Conservation (phyloP, 352 stramenopile species). For the Pythium scleroteichum region DNA sequence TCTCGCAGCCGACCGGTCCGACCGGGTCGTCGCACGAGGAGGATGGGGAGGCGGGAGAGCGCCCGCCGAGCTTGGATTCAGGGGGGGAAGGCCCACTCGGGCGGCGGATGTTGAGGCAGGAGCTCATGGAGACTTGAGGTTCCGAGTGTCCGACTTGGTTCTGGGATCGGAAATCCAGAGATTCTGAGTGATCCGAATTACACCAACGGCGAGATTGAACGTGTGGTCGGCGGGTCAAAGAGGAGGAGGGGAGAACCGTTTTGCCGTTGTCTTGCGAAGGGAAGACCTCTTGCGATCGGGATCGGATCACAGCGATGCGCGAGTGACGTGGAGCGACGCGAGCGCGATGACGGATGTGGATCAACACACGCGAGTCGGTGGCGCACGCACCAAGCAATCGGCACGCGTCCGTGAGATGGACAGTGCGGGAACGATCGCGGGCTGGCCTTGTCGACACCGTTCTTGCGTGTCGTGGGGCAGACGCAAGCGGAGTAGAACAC, state of each 20-base stretch:
- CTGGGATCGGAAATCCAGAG: slow-evolving; percentile 14
- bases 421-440: slow-evolving; percentile 6
- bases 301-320: background rate
- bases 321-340: background rate
- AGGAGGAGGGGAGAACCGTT: background rate
- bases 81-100: slow-evolving; percentile 26
- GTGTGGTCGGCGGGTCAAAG: no score
- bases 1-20: slow-evolving; percentile 45
- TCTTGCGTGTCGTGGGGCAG: background rate
- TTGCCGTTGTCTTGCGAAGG: no score
- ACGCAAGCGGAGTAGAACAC: slow-evolving; percentile 2
- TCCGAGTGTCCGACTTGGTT: slow-evolving; percentile 3
- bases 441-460: background rate
- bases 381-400: background rate
- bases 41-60: slow-evolving; percentile 32
- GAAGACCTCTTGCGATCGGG: no score
- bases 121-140: slow-evolving; percentile 34
- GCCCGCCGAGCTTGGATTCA: slow-evolving; percentile 30
- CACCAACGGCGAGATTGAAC: no score
- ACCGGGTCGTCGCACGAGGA: slow-evolving; percentile 37
- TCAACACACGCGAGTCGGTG: background rate
- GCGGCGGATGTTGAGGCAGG: slow-evolving; percentile 53
- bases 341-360: background rate
- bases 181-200: slow-evolving; percentile 3
- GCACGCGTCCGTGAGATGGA: slow-evolving; percentile 6